These are phyloP conservation scores for Wallacemonas sp. DNA, from an alignment of 208 protist species.

Conservation along the genomic window DNA sequence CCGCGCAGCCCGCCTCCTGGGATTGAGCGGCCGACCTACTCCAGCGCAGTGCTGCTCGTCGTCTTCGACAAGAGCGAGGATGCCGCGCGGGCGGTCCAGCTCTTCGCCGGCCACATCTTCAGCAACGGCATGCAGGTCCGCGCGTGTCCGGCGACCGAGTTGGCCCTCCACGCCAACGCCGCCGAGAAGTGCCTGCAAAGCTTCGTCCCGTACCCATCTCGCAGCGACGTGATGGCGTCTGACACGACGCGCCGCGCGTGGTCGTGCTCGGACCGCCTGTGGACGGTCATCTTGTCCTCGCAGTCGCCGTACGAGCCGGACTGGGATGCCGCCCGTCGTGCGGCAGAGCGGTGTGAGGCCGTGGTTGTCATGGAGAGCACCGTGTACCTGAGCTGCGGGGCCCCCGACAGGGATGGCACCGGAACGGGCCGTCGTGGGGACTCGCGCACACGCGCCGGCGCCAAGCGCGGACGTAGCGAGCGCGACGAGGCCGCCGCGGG, in stretches of 20 bases:
- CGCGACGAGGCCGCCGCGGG: background rate
- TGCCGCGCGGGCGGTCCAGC: slow-evolving; percentile 1
- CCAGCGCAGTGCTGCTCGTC: slow-evolving; percentile 16
- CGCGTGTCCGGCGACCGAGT: slow-evolving; percentile 3
- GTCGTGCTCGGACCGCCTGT: slow-evolving; percentile 25
- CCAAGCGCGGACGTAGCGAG: slow-evolving; percentile 8
- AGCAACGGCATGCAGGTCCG: slow-evolving; percentile 5
- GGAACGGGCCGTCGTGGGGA: too few species aligned
- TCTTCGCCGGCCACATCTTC: slow-evolving; percentile 10
- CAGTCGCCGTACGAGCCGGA: slow-evolving; percentile 42
- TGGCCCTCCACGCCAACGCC: slow-evolving; percentile 6
- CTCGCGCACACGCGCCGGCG: background rate
- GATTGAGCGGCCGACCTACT: slow-evolving; percentile 17
- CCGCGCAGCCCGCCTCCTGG: slow-evolving; percentile 11
- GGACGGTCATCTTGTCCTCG: slow-evolving; percentile 33
- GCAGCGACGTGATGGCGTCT: background rate
- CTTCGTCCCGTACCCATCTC: slow-evolving; percentile 2
- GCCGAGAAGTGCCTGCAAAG: slow-evolving; percentile 15
- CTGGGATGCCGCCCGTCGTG: slow-evolving; percentile 36
- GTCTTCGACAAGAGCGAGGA: slow-evolving; percentile 11
- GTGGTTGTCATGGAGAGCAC: slow-evolving; percentile 42
- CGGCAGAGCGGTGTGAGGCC: slow-evolving; percentile 37
- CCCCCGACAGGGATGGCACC: background rate
- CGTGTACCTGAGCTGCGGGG: slow-evolving; percentile 31
- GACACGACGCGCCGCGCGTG: background rate